Base-by-base conservation (phyloP, 2,329 filamentous ascomycete species). In the Drechslera avenae region DNA sequence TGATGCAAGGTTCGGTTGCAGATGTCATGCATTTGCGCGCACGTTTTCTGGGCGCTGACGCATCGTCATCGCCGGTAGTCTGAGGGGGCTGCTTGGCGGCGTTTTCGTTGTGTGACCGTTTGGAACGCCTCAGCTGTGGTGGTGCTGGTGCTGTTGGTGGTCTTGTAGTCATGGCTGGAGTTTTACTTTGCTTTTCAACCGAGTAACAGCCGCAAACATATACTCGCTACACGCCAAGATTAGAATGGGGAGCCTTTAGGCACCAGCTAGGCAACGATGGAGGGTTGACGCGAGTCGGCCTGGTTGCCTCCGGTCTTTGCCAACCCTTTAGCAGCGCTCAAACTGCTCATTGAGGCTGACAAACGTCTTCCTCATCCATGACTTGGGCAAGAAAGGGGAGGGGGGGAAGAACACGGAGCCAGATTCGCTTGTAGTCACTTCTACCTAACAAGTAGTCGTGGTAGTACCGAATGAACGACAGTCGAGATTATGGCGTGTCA, bases 211-310 rank as follows among this genome's bases (percentile, higher is more conserved):
- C 4, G 10, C 26, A 1, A 16, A 21, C 18, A 46, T 40, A 34
- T 39, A 34, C 21, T 35, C 8, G 6, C 0, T 13, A 1, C 6
- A 4, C 4, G 30, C 47, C 30, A 21, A 28, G 41, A 9, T 17
- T 3, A 2, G 14, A 17, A n/a, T 16, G n/a, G 16, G 28, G 8
- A 21, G 26, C n/a, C 9, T 31, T 12, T 14, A 50, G 47, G 47
- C 47, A 50, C 28, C 35, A 50, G 41, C 21, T n/a, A 50, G 47
- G 47, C 47, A 50, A 37, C 47, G 5, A 40, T 10, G 28, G 19
- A 8, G 3, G 16, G 28, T 4, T 32, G 13, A 28, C n/a, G 7
- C 6, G 17, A 19, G 36, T 40, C 16, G 32, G 37, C 17, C 19
- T 17, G 32, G 17, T 12, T 30, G 9, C 9, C n/a, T 21, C 12